These are phyloP conservation scores for Candida tropicalis DNA, from an alignment of 1,139 yeast species.

Conservation along the genomic window DNA sequence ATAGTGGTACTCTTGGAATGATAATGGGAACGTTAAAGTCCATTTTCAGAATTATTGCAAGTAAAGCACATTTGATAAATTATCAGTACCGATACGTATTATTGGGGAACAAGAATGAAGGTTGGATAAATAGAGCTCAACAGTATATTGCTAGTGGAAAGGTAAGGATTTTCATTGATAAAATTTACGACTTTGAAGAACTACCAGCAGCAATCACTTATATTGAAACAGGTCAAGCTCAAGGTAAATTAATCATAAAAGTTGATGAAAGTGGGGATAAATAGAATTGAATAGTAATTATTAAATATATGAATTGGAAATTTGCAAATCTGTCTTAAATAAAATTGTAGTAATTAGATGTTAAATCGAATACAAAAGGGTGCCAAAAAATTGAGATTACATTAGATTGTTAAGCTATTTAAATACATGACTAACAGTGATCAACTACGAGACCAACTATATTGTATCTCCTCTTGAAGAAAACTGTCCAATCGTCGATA, in stretches of 20 bases:
- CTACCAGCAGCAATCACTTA: conserved; percentile 51
- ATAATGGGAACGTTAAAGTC: neutral
- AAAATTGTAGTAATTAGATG: too few relatives aligned
- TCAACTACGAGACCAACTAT: conserved; percentile 39
- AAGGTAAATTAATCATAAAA: conserved; percentile 61
- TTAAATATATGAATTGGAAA: too few relatives aligned
- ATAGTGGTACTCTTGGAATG: conserved; percentile 2
- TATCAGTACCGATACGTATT: neutral
- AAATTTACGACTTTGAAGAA: conserved; percentile 50
- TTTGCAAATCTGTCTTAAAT: too few relatives aligned
- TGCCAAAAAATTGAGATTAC: too few relatives aligned
- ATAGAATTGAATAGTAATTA: too few relatives aligned
- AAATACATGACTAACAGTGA: too few relatives aligned
- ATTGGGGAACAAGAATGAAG: neutral
- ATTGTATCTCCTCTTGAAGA: conserved; percentile 52
- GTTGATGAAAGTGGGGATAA: conserved; percentile 13
- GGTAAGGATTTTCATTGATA: conserved; percentile 52
- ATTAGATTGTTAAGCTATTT: too few relatives aligned
- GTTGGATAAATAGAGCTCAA: conserved; percentile 9
- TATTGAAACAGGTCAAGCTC: conserved; percentile 48
- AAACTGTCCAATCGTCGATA: conserved; percentile 60
- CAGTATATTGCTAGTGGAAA: conserved; percentile 41
- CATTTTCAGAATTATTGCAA: conserved; percentile 1
- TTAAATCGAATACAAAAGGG: too few relatives aligned
- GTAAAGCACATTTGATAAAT: neutral